phyloP scores from a whole-genome alignment of 75 land plant genomes.

The Cupressus sempervirens region DNA sequence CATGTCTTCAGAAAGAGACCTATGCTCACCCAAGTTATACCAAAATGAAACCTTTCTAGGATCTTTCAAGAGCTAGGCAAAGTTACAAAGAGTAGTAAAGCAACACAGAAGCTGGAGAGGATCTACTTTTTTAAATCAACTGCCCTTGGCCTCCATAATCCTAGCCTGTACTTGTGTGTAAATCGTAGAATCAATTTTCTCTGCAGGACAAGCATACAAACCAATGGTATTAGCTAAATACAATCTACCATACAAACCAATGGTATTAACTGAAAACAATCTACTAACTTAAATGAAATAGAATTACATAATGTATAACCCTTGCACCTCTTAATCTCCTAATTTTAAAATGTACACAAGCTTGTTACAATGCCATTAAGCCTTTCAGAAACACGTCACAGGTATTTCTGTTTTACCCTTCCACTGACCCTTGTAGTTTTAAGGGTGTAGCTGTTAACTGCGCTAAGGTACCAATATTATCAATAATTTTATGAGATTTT shows the following conservation, averaged over 20 bases:
- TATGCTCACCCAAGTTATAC: background rate
- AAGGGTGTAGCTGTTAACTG: background rate
- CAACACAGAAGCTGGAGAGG: background rate
- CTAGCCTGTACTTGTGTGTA: conserved; percentile 71
- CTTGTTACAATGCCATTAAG: background rate
- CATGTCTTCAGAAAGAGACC: background rate
- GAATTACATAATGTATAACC: background rate
- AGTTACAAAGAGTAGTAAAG: background rate
- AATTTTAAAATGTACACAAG: background rate
- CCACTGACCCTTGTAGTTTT: background rate
- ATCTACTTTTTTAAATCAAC: conserved; percentile 8
- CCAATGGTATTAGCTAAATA: background rate
- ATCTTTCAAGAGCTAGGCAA: background rate
- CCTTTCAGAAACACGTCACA: background rate
- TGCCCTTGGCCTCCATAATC: conserved; percentile 70
- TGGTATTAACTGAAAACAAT: background rate
- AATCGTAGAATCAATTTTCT: conserved; percentile 72
- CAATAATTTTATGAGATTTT: background rate
- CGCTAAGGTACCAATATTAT: no score
- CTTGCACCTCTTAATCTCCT: background rate
- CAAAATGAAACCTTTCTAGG: background rate
- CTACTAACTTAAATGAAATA: background rate
- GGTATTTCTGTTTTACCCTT: background rate
- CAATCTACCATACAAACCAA: conserved; percentile 1
- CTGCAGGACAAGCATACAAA: conserved; percentile 33